Evolutionary conservation across 768 basidiomycete species (phyloP).

Genomic region (Auricularia sp.): DNA sequence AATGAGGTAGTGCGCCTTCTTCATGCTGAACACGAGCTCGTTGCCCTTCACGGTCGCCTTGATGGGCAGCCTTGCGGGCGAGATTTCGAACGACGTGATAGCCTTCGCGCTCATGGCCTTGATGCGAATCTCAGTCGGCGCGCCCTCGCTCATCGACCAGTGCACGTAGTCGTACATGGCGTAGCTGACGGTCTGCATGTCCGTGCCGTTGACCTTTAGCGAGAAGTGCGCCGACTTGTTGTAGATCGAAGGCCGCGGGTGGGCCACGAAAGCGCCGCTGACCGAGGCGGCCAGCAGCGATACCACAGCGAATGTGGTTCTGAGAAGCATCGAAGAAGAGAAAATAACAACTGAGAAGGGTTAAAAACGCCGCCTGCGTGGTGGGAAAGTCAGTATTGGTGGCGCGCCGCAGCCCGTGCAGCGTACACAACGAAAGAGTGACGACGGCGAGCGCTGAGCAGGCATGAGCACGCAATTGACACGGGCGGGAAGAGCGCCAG

Average conservation of each 20-base stretch:
- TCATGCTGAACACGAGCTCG: neutral
- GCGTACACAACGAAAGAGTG: too few relatives aligned
- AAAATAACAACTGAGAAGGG: neutral
- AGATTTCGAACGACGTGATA: neutral
- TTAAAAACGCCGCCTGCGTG: neutral
- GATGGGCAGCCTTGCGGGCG: neutral
- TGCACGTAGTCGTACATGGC: neutral
- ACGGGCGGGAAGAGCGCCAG: too few relatives aligned
- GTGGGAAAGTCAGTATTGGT: too few relatives aligned
- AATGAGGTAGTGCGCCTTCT: neutral
- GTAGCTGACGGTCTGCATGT: neutral
- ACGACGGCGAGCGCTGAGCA: too few relatives aligned
- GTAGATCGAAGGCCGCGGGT: neutral
- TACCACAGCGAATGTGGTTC: neutral
- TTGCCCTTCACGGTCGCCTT: neutral
- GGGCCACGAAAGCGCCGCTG: neutral
- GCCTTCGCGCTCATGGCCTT: neutral
- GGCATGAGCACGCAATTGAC: too few relatives aligned
- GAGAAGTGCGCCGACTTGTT: neutral
- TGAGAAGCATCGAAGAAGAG: neutral
- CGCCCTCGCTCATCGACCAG: neutral
- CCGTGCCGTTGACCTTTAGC: neutral
- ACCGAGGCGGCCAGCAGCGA: neutral
- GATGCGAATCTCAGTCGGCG: neutral
- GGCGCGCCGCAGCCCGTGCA: too few relatives aligned